Conservation (phyloP, 371 early-diverging fungal genomes). For the Smittium mucronatum region DNA sequence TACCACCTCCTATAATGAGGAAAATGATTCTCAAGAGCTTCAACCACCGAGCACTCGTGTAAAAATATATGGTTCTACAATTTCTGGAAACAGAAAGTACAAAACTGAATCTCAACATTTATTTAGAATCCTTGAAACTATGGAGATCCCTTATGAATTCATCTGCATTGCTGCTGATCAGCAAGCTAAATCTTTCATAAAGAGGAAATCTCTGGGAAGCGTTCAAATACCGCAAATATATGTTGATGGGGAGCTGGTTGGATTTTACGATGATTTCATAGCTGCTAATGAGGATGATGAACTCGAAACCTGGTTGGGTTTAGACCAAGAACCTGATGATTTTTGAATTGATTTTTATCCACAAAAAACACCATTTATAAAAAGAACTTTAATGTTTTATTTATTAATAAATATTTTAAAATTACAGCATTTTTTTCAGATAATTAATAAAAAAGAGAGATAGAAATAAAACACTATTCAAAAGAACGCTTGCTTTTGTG, state of each 20-base stretch:
- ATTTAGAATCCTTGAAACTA: conserved; percentile 25
- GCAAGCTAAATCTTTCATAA: conserved; percentile 48
- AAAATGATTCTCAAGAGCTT: too few relatives aligned
- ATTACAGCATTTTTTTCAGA: too few relatives aligned
- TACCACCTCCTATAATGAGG: too few relatives aligned
- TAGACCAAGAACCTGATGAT: conserved; percentile 32
- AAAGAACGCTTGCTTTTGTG: too few relatives aligned
- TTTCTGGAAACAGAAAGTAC: conserved; percentile 34
- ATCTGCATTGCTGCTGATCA: conserved; percentile 52
- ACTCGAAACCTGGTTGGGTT: conserved; percentile 30
- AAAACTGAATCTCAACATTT: conserved; percentile 28
- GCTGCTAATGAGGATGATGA: conserved; percentile 30
- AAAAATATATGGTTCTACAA: conserved; percentile 34
- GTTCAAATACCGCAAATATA: conserved; percentile 52
- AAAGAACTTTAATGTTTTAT: too few relatives aligned
- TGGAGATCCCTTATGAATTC: conserved; percentile 38
- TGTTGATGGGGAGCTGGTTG: conserved; percentile 52
- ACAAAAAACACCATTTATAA: too few relatives aligned
- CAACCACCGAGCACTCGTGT: too few relatives aligned
- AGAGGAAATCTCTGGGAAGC: conserved; percentile 38
- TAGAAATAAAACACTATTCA: too few relatives aligned
- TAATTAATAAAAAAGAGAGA: too few relatives aligned
- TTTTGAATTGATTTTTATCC: conserved; percentile 12
- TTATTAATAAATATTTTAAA: too few relatives aligned
- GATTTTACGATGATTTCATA: conserved; percentile 38